Evolutionary conservation across 768 basidiomycete genomes (phyloP).

Genomic region (Neoboletus subvelutipes): DNA sequence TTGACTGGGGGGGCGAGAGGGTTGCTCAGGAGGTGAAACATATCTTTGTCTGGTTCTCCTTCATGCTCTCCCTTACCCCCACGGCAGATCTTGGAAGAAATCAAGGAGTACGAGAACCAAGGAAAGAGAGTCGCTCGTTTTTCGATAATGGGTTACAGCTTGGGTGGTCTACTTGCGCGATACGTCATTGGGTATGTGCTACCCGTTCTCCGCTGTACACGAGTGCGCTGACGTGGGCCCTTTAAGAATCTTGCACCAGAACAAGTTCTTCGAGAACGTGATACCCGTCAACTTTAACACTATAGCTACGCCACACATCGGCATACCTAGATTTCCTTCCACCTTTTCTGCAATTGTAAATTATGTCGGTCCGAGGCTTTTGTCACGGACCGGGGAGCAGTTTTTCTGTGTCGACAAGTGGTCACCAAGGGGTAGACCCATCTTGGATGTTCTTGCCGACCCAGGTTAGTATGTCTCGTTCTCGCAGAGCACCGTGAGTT

Average conservation of each 20-base stretch:
- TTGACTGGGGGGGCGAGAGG: conserved; percentile 82
- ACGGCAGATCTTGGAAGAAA: conserved; percentile 53
- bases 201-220: neutral
- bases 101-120: conserved; percentile 49
- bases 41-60: neutral
- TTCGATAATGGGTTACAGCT: conserved; percentile 73
- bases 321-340: conserved; percentile 63
- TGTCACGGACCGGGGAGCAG: conserved; percentile 80
- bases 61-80: conserved; percentile 3
- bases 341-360: conserved; percentile 53
- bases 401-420: conserved; percentile 75
- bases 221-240: conserved; percentile 5
- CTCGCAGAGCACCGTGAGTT: neutral
- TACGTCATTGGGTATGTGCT: conserved; percentile 65
- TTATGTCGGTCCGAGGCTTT: conserved; percentile 61
- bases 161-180: conserved; percentile 81
- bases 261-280: conserved; percentile 68
- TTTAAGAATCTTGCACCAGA: conserved; percentile 59
- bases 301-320: conserved; percentile 81
- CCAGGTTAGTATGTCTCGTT: conserved; percentile 46
- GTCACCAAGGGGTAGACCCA: conserved; percentile 60
- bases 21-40: conserved; percentile 69
- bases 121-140: conserved; percentile 64
- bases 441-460: conserved; percentile 80
- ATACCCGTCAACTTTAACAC: conserved; percentile 80